Base-by-base conservation (phyloP, 2,329 filamentous ascomycete genomes). In the Ophiostoma novo-ulmi region DNA sequence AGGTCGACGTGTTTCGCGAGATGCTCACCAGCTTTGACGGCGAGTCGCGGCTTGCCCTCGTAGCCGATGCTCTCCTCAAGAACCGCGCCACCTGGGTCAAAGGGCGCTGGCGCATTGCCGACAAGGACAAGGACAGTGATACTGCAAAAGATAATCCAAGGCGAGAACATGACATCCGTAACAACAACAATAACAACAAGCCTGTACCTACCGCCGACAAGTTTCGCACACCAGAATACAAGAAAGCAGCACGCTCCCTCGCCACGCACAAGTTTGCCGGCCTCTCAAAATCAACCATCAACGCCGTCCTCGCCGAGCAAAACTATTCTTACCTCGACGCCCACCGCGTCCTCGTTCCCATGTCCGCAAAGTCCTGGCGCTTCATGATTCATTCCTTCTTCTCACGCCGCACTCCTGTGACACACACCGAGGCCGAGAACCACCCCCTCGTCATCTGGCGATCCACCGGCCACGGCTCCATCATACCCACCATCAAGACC, bases 1-100 rank as follows among this genome's bases (percentile, higher is more conserved):
- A 93, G 78, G 84, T 91, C 72, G 91, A 94, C 75, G 91, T 94
- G 22, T 92, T 95, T 77, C 87, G 91, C 64, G 91, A 94, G 81
- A 91, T 95, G 86, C 86, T 95, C 67, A 81, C 84, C 55, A 90
- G 84, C 76, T 90, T 94, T 77, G 89, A 90, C 75, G 88, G 89
- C 75, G 90, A 94, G 78, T 94, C 91, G 73, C 84, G 91, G 74
- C 80, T 94, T 35, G 89, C 91, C 63, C 84, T 95, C 67, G 89
- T 94, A 38, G 91, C 91, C 14, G 91, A 95, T 77, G 86, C 88
- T 68, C 81, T 95, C 71, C 82, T 95, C 71, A 93, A 91, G 80
- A 88, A 90, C 76, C 87, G 88, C 48, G 85, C 86, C 70, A 85
- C 86, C 68, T 92, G 88, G 84, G 88, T 91, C 73, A 89, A 89